Percentiles rank a stretch among this genome's conserved stretches.
Evolutionary conservation across 2,329 filamentous ascomycete genomes (phyloP).

Genomic region (Lachnellula hyalina): DNA sequence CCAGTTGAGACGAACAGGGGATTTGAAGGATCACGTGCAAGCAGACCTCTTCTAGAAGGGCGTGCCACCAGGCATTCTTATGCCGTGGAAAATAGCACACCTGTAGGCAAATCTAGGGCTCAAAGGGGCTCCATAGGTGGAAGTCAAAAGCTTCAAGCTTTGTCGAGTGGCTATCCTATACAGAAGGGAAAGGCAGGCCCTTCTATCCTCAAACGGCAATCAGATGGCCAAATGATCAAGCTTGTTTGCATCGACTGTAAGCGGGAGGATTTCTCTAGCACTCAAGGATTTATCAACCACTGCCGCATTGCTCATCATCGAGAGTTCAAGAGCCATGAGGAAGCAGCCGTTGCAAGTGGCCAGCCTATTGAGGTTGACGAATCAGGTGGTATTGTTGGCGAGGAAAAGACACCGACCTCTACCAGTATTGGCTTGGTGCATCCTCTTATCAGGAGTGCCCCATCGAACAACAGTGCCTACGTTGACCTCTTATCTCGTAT

Average conservation of each 20-base stretch:
- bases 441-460: conserved; percentile 54
- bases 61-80: conserved; percentile 75
- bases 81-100: conserved; percentile 43
- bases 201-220: conserved; percentile 70
- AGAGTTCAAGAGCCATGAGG: conserved; percentile 94
- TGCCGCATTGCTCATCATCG: conserved; percentile 92
- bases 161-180: conserved; percentile 65
- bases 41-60: conserved; percentile 54
- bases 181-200: conserved; percentile 79
- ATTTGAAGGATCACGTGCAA: conserved; percentile 24
- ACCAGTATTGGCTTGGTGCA: conserved; percentile 49
- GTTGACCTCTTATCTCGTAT: conserved; percentile 48
- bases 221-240: conserved; percentile 82
- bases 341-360: conserved; percentile 83
- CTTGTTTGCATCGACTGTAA: conserved; percentile 85
- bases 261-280: conserved; percentile 88
- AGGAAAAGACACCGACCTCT: conserved; percentile 33
- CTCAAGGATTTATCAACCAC: conserved; percentile 98
- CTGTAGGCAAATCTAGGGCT: conserved; percentile 45
- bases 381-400: conserved; percentile 41
- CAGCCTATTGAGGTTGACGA: conserved; percentile 72
- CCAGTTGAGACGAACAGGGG: conserved; percentile 37
- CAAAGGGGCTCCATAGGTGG: conserved; percentile 51
- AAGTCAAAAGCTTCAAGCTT: conserved; percentile 60
- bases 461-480: conserved; percentile 48